Base-by-base conservation (phyloP, 2,329 filamentous ascomycete species). In the Pleomassaria siparia region DNA sequence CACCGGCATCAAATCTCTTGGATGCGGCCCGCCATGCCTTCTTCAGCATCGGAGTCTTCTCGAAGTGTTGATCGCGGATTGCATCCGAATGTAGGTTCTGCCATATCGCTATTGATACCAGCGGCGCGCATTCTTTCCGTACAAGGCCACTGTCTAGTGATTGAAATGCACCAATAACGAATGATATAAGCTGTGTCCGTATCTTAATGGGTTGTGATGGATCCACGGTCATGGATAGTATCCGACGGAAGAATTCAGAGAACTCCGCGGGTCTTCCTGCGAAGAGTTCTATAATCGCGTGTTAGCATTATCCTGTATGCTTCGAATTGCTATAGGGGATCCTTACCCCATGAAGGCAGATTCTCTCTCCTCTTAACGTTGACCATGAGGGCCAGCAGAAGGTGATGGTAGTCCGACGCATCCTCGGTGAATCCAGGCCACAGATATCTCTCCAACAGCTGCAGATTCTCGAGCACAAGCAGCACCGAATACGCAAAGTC, bases 101-200 rank as follows among this genome's bases (percentile, higher is more conserved):
- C 94, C 94, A 99, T 60, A 94, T 90, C 1, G 89, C 87, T 60
- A 99, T 96, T 11, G 91, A 94, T 16, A 99, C 92, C 43, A 99
- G 76, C 1, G 95, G 90, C 6, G 92, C 94, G 71, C 94, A 97
- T 76, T 99, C 94, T 70, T 96, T 97, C 53, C 94, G 86, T 41
- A 99, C 88, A 46, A 95, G 82, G 29, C 83, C 82, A 66, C 85
- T 91, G 69, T 99, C 95, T 25, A 99, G 79, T 39, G 91, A 96
- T 70, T 97, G 91, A 67, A 96, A 99, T 28, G 92, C 89, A 56
- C 86, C 84, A 42, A 95, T 95, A 53, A 97, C 80, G 71, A 97
- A 97, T 20, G 83, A 87, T 18, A 99, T 76, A n/a, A 97, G 81
- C 43, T 95, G 86, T 8, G 87, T 88, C 51, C 89, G 84, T 45